Conservation (phyloP, 768 basidiomycete species). For the Calocera cornea region DNA sequence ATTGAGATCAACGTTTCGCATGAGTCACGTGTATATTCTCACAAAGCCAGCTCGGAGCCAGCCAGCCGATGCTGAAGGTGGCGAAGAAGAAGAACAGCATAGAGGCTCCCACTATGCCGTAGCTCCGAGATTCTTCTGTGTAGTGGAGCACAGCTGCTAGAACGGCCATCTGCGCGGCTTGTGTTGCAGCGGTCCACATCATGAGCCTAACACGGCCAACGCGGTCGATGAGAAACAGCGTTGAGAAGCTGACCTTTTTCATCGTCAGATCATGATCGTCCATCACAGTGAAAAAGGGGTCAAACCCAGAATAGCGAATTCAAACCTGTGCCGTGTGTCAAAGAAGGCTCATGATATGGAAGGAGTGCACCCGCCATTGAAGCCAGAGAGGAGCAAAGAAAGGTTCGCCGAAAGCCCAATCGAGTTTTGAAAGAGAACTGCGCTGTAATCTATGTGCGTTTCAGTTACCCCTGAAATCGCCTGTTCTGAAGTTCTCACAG, state of each 20-base stretch:
- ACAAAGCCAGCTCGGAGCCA: background rate
- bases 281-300: background rate
- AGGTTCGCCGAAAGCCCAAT: background rate
- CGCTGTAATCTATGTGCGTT: background rate
- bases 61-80: background rate
- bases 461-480: background rate
- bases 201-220: background rate
- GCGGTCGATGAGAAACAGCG: background rate
- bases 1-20: background rate
- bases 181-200: background rate
- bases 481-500: background rate
- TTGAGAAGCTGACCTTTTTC: background rate
- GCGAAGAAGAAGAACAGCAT: background rate
- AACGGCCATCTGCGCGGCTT: background rate
- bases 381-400: background rate
- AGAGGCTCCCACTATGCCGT: background rate
- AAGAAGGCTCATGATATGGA: background rate
- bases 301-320: background rate
- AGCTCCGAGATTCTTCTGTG: background rate
- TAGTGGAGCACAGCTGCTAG: background rate
- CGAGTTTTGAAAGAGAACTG: background rate
- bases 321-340: background rate
- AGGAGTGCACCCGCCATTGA: background rate
- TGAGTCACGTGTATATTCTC: background rate
- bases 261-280: background rate